A percentile compares a stretch with the other conserved stretches of the same genome.
Evolutionary conservation across 2,329 filamentous ascomycete genomes (phyloP).

Genomic region (Pseudocercospora macadamiae): DNA sequence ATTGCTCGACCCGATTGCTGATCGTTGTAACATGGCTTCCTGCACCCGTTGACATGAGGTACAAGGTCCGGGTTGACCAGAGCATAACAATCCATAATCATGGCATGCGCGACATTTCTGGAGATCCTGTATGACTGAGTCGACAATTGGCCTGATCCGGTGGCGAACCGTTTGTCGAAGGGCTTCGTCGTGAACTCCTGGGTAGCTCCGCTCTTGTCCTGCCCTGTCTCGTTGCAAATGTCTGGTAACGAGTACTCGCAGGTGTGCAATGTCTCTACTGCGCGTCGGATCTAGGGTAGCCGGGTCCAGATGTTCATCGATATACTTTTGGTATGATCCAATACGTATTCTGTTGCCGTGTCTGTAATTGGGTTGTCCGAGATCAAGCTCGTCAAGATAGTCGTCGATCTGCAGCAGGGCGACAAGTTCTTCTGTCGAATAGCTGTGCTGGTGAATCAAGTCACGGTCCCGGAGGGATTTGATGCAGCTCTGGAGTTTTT

Average conservation of each 20-base stretch:
- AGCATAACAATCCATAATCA: background rate
- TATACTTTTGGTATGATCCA: background rate
- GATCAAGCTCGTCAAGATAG: background rate
- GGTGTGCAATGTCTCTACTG: background rate
- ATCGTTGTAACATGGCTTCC: background rate
- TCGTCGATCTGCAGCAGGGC: background rate
- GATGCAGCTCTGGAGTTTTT: background rate
- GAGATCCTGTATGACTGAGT: background rate
- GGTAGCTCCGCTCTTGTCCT: background rate
- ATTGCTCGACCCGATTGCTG: background rate
- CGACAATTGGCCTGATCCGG: background rate
- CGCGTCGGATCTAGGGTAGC: background rate
- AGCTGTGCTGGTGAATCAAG: background rate
- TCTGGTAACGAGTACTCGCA: background rate
- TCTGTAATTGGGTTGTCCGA: background rate
- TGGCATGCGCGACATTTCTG: background rate
- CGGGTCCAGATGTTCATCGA: background rate
- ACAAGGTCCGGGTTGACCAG: background rate
- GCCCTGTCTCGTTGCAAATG: background rate
- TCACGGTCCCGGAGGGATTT: background rate
- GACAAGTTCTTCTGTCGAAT: background rate
- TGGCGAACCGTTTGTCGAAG: background rate
- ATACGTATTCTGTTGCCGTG: background rate
- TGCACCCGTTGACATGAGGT: background rate
- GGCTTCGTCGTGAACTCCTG: background rate